phyloP scores from a whole-genome alignment of 2,329 filamentous ascomycete species.

The Beauveria sp. region DNA sequence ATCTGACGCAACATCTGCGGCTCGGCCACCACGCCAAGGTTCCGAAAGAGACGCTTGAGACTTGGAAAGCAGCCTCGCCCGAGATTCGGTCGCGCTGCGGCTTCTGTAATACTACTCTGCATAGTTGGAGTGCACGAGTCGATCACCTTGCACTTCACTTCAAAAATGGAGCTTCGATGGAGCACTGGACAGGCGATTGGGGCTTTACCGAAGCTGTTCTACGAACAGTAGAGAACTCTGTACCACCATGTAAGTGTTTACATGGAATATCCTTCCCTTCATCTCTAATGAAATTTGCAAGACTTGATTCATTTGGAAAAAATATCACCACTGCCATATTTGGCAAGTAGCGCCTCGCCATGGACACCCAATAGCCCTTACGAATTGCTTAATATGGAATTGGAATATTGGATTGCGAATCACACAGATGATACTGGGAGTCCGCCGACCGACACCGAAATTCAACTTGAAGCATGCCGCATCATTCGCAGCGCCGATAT shows the following conservation, averaged over 20 bases:
- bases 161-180: conserved; percentile 58
- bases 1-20: conserved; percentile 56
- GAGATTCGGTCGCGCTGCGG: conserved; percentile 57
- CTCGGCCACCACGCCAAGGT: conserved; percentile 57
- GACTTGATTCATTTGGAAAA: conserved; percentile 58
- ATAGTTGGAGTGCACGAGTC: conserved; percentile 51
- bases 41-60: conserved; percentile 55
- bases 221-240: conserved; percentile 58
- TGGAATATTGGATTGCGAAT: conserved; percentile 44
- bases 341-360: conserved; percentile 35
- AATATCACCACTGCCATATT: conserved; percentile 47
- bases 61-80: conserved; percentile 52
- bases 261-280: conserved; percentile 24
- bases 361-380: conserved; percentile 48
- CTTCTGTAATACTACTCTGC: conserved; percentile 56
- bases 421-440: conserved; percentile 32
- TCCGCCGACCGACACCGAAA: conserved; percentile 41
- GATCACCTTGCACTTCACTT: conserved; percentile 61
- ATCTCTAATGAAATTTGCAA: conserved; percentile 34
- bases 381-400: conserved; percentile 51
- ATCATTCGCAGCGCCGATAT: conserved; percentile 50
- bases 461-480: conserved; percentile 48
- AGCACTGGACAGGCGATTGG: conserved; percentile 63
- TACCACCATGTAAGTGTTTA: conserved; percentile 52
- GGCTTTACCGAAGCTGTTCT: conserved; percentile 55